phyloP scores from a whole-genome alignment of 305 asterid genomes.

The Withania somnifera region DNA sequence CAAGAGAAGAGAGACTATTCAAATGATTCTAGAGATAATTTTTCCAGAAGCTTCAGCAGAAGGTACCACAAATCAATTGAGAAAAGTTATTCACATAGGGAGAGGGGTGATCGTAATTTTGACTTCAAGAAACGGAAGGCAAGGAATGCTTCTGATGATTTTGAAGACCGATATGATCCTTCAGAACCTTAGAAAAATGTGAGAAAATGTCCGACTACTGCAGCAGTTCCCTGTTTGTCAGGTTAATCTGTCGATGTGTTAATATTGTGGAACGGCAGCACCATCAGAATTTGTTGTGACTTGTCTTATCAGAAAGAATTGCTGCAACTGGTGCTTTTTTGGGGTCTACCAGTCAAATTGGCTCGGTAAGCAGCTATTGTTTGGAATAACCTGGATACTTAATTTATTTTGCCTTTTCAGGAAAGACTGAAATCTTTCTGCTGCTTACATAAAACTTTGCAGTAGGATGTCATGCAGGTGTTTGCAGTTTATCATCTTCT shows the following conservation, averaged over 20 bases:
- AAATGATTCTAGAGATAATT: constrained; percentile 20
- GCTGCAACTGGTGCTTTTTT: neutral
- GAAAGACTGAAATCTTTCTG: constrained; percentile 14
- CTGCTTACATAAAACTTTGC: constrained; percentile 30
- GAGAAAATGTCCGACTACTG: constrained; percentile 17
- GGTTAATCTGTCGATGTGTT: constrained; percentile 7
- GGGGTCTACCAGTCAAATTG: neutral
- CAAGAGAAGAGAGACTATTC: constrained; percentile 18
- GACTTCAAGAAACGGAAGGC: constrained; percentile 24
- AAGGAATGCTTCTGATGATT: constrained; percentile 31
- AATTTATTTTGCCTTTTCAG: constrained; percentile 1
- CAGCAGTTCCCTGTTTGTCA: neutral
- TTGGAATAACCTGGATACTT: constrained; percentile 4
- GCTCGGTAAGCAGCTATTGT: constrained; percentile 9
- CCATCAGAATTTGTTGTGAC: neutral
- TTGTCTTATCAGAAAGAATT: neutral
- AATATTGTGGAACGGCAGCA: neutral
- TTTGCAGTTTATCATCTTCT: constrained; percentile 39
- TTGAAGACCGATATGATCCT: constrained; percentile 79
- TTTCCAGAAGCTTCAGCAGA: constrained; percentile 23
- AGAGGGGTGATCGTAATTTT: constrained; percentile 22
- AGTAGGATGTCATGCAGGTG: constrained; percentile 47
- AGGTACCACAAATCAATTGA: constrained; percentile 30
- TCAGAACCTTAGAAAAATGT: constrained; percentile 22
- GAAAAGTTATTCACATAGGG: constrained; percentile 27